phyloP scores from a whole-genome alignment of 1,284 basidiomycete genomes.

The Exobasidium cylindrosporum region DNA sequence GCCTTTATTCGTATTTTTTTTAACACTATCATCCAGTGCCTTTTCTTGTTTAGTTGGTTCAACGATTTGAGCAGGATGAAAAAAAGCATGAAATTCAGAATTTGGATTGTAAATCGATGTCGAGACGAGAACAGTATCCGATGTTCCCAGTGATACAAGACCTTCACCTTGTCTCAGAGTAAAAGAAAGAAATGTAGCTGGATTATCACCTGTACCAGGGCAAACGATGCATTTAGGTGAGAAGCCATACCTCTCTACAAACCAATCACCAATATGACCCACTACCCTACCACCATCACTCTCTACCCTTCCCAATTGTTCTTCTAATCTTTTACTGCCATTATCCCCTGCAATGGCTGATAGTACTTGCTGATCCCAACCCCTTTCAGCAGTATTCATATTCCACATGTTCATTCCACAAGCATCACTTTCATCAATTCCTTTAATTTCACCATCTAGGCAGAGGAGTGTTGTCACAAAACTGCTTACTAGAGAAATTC shows the following conservation, averaged over 20 bases:
- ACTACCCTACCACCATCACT: conserved; percentile 69
- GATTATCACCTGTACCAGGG: conserved; percentile 87
- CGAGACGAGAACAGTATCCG: conserved; percentile 79
- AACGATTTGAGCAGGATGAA: conserved; percentile 56
- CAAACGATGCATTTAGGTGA: conserved; percentile 73
- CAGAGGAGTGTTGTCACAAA: conserved; percentile 77
- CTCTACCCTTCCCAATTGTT: conserved; percentile 72
- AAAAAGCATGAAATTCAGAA: conserved; percentile 59
- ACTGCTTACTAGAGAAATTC: conserved; percentile 77
- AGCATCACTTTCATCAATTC: conserved; percentile 68
- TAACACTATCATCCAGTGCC: conserved; percentile 23
- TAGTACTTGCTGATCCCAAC: conserved; percentile 22
- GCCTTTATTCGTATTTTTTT: background rate
- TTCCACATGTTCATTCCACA: conserved; percentile 81
- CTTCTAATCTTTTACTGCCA: conserved; percentile 64
- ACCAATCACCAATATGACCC: conserved; percentile 70
- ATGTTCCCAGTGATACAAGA: conserved; percentile 83
- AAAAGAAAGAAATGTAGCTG: conserved; percentile 77
- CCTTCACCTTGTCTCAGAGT: conserved; percentile 71
- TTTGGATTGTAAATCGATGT: conserved; percentile 56
- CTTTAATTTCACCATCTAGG: conserved; percentile 62
- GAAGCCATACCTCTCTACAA: conserved; percentile 74
- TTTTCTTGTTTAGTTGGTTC: conserved; percentile 10
- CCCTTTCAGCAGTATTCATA: conserved; percentile 22
- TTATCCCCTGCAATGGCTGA: conserved; percentile 19